These are phyloP conservation scores for Sphaerobolus stellatus DNA, from an alignment of 1,284 basidiomycete species.

Conservation along the genomic window DNA sequence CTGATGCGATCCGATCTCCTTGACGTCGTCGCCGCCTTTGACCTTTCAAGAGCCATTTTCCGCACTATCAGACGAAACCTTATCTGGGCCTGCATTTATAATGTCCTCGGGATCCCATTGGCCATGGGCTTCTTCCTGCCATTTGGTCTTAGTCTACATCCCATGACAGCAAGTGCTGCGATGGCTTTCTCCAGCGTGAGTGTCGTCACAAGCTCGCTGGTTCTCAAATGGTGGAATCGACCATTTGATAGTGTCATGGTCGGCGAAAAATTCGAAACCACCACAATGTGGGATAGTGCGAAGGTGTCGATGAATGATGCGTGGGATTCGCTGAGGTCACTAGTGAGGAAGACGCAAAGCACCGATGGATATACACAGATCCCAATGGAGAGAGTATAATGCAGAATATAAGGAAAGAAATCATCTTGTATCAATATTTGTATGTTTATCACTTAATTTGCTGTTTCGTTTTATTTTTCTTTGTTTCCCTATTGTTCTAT, in stretches of 20 bases:
- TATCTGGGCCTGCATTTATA: constrained; percentile 92
- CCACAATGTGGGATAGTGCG: constrained; percentile 45
- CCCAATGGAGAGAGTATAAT: constrained; percentile 71
- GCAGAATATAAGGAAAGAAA: no score
- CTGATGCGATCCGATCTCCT: constrained; percentile 95
- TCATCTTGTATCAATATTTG: no score
- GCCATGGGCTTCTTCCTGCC: constrained; percentile 98
- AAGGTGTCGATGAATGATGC: constrained; percentile 36
- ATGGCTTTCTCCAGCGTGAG: constrained; percentile 98
- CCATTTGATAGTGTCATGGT: constrained; percentile 70
- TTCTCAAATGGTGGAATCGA: constrained; percentile 83
- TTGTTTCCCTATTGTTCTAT: no score
- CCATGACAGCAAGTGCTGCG: constrained; percentile 96
- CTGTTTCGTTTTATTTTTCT: no score
- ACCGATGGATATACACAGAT: constrained; percentile 63
- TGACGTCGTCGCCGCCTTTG: constrained; percentile 94
- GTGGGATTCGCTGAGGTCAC: constrained; percentile 44
- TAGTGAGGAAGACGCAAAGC: constrained; percentile 40
- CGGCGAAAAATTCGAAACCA: constrained; percentile 43
- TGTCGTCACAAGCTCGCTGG: constrained; percentile 88
- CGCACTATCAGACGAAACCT: constrained; percentile 87
- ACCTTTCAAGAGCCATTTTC: constrained; percentile 90
- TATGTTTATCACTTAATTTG: no score
- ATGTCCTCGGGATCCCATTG: constrained; percentile 92
- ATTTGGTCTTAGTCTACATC: constrained; percentile 89